Conservation (phyloP, 164 flowering plant genomes). For the Dillenia turbinata region DNA sequence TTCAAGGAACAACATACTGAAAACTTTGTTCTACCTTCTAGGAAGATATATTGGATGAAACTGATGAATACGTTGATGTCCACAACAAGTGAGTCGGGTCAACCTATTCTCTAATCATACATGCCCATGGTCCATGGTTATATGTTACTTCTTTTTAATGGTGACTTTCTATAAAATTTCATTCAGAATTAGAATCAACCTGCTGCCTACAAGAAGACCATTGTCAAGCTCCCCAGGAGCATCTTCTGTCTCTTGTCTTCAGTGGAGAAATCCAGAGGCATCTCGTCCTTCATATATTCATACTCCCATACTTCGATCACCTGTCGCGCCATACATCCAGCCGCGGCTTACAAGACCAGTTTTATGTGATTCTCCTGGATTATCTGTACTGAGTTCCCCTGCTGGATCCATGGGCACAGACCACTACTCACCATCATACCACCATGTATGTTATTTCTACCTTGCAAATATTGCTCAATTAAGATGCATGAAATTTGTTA, state of each 20-base stretch:
- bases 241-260: constrained; percentile 15
- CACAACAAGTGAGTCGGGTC: constrained; percentile 42
- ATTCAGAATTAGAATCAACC: constrained; percentile 31
- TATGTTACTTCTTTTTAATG: too few species aligned
- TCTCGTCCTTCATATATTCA: constrained; percentile 37
- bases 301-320: constrained; percentile 37
- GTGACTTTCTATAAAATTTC: not conserved
- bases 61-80: constrained; percentile 57
- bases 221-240: constrained; percentile 29
- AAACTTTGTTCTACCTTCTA: constrained; percentile 14
- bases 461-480: too few species aligned
- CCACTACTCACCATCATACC: constrained; percentile 21
- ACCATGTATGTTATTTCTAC: constrained; percentile 19
- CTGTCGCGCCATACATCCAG: constrained; percentile 29
- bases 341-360: constrained; percentile 28
- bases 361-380: constrained; percentile 28
- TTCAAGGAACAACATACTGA: not conserved
- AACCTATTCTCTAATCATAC: too few species aligned
- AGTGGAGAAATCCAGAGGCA: constrained; percentile 22
- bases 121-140: too few species aligned
- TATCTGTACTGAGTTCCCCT: constrained; percentile 23
- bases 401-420: not conserved
- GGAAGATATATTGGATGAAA: constrained; percentile 71
- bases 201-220: constrained; percentile 14
- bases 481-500: too few species aligned